These are phyloP conservation scores for Fragaria nilgerrensis DNA, from an alignment of 306 rosid genomes.

Conservation along the genomic window DNA sequence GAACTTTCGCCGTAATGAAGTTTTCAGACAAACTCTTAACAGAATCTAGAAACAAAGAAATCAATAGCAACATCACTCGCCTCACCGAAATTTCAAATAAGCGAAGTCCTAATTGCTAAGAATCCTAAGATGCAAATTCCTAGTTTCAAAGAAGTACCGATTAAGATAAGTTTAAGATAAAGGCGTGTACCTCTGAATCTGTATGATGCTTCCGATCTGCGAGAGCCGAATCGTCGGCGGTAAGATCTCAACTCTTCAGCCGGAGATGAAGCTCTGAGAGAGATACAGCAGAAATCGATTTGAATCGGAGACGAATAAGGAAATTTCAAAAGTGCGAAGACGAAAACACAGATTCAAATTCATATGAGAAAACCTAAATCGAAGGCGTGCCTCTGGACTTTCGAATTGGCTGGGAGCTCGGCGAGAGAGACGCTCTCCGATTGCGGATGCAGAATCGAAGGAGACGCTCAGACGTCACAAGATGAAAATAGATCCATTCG, in stretches of 20 bases:
- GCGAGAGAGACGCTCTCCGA: neutral
- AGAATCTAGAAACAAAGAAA: neutral
- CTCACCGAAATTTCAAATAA: neutral
- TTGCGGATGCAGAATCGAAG: neutral
- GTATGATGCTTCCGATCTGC: neutral
- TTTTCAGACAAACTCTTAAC: too few species aligned
- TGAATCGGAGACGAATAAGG: neutral
- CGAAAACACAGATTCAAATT: neutral
- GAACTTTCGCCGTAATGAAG: neutral
- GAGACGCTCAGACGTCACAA: neutral
- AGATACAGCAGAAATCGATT: neutral
- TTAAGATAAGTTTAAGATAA: neutral
- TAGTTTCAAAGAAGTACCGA: neutral
- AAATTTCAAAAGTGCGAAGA: neutral
- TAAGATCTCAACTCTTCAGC: neutral
- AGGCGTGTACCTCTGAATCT: neutral
- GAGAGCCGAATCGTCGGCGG: neutral
- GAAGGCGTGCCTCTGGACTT: conserved; percentile 2
- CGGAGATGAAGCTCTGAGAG: neutral
- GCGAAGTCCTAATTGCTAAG: neutral
- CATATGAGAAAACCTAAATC: neutral
- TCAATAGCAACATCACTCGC: neutral
- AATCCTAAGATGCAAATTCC: neutral
- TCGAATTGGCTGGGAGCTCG: neutral
- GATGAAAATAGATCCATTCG: neutral